phyloP scores from a whole-genome alignment of 1,284 basidiomycete species.

The Leccinum huronense region DNA sequence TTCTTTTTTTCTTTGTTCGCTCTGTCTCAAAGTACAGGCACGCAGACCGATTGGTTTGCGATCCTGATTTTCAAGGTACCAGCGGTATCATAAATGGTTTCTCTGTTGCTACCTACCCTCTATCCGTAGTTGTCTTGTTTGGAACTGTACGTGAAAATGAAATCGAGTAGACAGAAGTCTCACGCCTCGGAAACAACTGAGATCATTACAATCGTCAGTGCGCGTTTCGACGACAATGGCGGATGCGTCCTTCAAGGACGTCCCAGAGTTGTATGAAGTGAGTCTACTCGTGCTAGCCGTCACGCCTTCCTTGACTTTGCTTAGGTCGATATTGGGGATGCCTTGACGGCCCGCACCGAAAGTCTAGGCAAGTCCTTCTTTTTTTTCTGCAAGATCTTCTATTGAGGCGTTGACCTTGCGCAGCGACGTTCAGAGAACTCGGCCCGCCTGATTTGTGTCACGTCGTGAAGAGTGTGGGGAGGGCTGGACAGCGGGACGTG shows the following conservation, averaged over 20 bases:
- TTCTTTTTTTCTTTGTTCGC: slow-evolving; percentile 11
- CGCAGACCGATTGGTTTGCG: neutral
- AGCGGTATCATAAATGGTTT: slow-evolving; percentile 9
- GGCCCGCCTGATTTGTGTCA: slow-evolving; percentile 97
- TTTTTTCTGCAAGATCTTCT: neutral
- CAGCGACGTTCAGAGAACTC: slow-evolving; percentile 93
- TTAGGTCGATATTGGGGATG: slow-evolving; percentile 89
- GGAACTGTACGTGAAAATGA: slow-evolving; percentile 23
- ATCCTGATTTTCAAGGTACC: slow-evolving; percentile 6
- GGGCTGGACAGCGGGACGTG: slow-evolving; percentile 82
- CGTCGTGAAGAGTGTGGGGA: slow-evolving; percentile 89
- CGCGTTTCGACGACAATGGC: slow-evolving; percentile 37
- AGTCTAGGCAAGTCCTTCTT: slow-evolving; percentile 64
- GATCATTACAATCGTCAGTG: neutral
- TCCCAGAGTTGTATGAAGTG: slow-evolving; percentile 62
- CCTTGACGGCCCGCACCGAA: slow-evolving; percentile 88
- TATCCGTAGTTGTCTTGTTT: slow-evolving; percentile 16
- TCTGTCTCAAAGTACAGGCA: slow-evolving; percentile 8
- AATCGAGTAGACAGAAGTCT: slow-evolving; percentile 9
- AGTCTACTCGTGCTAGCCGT: neutral
- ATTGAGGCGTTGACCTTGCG: too few relatives aligned
- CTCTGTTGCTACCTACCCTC: slow-evolving; percentile 19
- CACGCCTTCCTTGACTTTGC: slow-evolving; percentile 7
- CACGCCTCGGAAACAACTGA: slow-evolving; percentile 9
- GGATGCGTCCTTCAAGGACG: slow-evolving; percentile 62